Evolutionary conservation across 108 stramenopile species (phyloP), one percentile per base, ranked within the genome.

Genomic region (Skeletonema grethae): DNA sequence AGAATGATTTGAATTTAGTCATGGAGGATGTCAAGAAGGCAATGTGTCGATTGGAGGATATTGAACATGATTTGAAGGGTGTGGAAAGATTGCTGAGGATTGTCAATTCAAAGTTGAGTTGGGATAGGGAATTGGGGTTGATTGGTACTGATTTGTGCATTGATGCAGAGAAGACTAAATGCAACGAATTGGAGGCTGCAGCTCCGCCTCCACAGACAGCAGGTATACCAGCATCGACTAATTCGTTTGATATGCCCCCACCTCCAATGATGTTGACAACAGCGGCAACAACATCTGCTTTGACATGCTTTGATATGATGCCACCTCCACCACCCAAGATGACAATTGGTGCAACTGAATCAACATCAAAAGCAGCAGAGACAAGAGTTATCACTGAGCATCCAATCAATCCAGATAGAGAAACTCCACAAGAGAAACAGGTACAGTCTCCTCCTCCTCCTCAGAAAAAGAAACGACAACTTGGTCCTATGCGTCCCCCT

Each of bases 1-100:
- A 81, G 48, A 93, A 93, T 67, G 87, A 90, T 70, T 62, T 90
- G 15, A 48, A 82, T 25, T 63, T 94, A 39, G 88, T 80, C 2
- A 61, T 76, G 36, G 89, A 91, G 20, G 57, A 80, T 25, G 65
- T 72, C 41, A 65, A 73, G 15, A 85, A 83, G 50, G 43, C 77
- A 20, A 65, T 59, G 0, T 57, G 39, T 8, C 22, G 62, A 16
- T 7, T 65, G 25, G 39, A 79, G 9, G 57, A 60, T 4, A 71
- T 66, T 15, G 61, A 57, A 29, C 64, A 76, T 31, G 77, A 74
- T 15, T 39, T 88, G 72, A 59, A 65, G 13, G 88, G 87, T 60
- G 64, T 72, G 4, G 85, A 88, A 67, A 36, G 57, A 18, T 65
- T 90, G 28, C 63, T 93, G 22, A 65, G 55, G 39, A 76, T 90